Evolutionary conservation across 495 filamentous ascomycete genomes (phyloP).

Genomic region (Schizothecium vesticola): DNA sequence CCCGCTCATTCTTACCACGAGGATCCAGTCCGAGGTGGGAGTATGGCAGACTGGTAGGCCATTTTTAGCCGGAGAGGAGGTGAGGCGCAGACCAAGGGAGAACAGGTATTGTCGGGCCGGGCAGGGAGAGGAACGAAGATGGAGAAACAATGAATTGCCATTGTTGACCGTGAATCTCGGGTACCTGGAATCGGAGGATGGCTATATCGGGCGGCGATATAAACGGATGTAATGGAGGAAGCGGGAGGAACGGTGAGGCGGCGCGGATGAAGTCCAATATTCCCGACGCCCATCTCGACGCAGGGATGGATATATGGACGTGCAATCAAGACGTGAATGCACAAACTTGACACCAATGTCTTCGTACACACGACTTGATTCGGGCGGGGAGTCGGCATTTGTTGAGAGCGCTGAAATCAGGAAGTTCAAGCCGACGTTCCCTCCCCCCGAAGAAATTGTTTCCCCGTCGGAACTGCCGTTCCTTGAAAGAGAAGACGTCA

Average conservation of each 20-base stretch:
- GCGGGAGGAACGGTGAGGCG: background rate
- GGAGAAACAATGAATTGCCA: background rate
- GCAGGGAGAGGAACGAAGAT: background rate
- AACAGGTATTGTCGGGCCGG: background rate
- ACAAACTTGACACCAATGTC: background rate
- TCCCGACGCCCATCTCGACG: background rate
- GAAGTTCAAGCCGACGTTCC: background rate
- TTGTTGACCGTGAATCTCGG: background rate
- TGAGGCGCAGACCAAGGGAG: background rate
- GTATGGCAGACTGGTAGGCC: slow-evolving; percentile 4
- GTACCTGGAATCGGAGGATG: background rate
- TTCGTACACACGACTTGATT: too few species aligned
- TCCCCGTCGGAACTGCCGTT: background rate
- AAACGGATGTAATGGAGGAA: background rate
- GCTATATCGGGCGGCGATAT: background rate
- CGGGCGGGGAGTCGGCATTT: background rate
- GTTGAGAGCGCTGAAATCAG: background rate
- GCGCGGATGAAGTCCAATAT: background rate
- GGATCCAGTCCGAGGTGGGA: background rate
- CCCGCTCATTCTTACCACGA: background rate
- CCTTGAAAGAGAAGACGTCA: background rate
- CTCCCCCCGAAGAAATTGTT: background rate
- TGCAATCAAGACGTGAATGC: background rate
- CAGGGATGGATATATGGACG: background rate
- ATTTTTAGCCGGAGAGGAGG: slow-evolving; percentile 18